Percentiles rank a stretch among this genome's conserved stretches.
Conservation (phyloP, 1,284 basidiomycete species). For the Naganishia sp. region DNA sequence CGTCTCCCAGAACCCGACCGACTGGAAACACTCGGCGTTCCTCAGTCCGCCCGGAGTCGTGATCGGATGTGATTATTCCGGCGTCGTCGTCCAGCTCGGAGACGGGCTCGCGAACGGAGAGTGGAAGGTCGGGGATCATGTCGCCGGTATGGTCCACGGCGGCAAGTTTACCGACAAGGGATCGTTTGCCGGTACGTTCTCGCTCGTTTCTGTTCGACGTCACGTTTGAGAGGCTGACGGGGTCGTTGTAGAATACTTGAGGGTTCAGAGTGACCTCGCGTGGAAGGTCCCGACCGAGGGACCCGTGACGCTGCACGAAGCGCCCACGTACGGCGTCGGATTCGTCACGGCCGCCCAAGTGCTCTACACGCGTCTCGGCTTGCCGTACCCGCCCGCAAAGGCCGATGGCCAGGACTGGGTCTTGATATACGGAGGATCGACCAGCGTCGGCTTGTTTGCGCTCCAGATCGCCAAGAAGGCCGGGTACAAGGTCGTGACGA, state of each 20-base stretch:
- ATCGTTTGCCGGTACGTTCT: constrained; percentile 45
- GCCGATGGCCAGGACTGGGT: constrained; percentile 41
- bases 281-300: constrained; percentile 37
- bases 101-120: constrained; percentile 39
- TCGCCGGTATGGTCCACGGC: constrained; percentile 58
- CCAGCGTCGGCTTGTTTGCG: constrained; percentile 56
- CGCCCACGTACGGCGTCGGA: constrained; percentile 54
- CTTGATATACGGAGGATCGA: constrained; percentile 56
- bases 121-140: constrained; percentile 54
- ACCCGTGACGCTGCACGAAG: constrained; percentile 48
- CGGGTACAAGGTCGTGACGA: constrained; percentile 56
- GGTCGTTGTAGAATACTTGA: constrained; percentile 50
- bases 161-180: constrained; percentile 49
- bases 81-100: constrained; percentile 54
- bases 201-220: background rate
- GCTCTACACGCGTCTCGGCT: constrained; percentile 43
- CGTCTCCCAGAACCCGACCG: constrained; percentile 49
- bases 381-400: constrained; percentile 44
- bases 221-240: background rate
- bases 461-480: constrained; percentile 56
- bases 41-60: constrained; percentile 42
- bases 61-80: constrained; percentile 58
- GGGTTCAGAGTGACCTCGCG: constrained; percentile 39
- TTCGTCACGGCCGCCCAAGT: constrained; percentile 53
- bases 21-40: constrained; percentile 48